Base-by-base conservation (phyloP, 306 rosid genomes). In the Alnus glutinosa region DNA sequence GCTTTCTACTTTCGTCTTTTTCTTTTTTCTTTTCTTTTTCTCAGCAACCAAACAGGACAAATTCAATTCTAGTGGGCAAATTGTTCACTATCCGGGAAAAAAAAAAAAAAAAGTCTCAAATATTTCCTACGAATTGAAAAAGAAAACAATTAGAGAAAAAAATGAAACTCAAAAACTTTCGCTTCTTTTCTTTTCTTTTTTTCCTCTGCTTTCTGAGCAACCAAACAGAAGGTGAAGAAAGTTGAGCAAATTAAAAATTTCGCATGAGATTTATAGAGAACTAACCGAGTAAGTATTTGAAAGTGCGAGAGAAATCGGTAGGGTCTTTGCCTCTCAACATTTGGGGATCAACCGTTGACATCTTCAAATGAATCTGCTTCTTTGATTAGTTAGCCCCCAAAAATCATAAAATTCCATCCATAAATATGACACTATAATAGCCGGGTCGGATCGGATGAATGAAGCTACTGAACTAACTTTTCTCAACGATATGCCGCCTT, bases 281-380 rank as follows among this genome's bases (percentile, higher is more conserved):
- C 87, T 72, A 72, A 95, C 99, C 99, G n/a, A 95, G 68, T 51
- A 91, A 84, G 86, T 95, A 95, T 87, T 87, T 91, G 86, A 95
- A 93, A 76, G 98, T 92, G 78, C 88, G 97, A 58, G 98, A 89
- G 48, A 95, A 85, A 88, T 86, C 85, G 75, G 89, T 73, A 7
- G 84, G 57, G 28, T 88, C 90, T 42, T 44, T 69, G 79, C 79
- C 88, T 28, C 58, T 64, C 50, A 15, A 52, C 72, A 78, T 74
- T 58, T 59, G 79, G 5, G 85, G 75, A 7, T 55, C 39, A 23
- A 79, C 79, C 15, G 78, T 71, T 78, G 91, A 85, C 95, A 87
- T 92, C 7, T 51, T 58, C 37, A 55, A 62, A 44, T 62, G 28
- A 19, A 57, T n/a, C 34, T 18, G 28, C 28, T 12, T 63, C 7